These are phyloP conservation scores for Pezicula carpinea DNA, from an alignment of 2,329 filamentous ascomycete species.

Conservation along the genomic window DNA sequence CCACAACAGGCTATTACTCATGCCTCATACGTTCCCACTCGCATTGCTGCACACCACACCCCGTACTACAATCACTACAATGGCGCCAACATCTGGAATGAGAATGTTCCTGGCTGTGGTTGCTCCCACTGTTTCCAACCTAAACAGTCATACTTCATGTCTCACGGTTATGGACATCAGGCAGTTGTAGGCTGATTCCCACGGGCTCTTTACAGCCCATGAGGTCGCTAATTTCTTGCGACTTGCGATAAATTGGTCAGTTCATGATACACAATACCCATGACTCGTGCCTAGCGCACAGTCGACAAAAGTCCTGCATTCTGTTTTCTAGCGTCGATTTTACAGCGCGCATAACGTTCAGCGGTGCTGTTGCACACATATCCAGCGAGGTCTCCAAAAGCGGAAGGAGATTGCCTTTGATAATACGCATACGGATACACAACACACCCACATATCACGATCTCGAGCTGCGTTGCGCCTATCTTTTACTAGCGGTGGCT, in stretches of 20 bases:
- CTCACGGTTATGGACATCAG: conserved; percentile 39
- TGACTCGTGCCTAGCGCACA: background rate
- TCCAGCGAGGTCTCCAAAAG: conserved; percentile 15
- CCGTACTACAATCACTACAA: conserved; percentile 40
- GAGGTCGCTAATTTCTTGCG: too few species aligned
- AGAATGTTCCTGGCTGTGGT: conserved; percentile 40
- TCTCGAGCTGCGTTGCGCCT: conserved; percentile 31
- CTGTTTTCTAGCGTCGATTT: conserved; percentile 18
- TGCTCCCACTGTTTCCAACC: conserved; percentile 43
- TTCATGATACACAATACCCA: background rate
- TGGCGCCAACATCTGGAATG: conserved; percentile 39
- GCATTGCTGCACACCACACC: conserved; percentile 42
- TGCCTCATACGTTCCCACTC: conserved; percentile 34
- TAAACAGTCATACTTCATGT: conserved; percentile 44
- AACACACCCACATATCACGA: conserved; percentile 19
- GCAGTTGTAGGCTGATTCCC: conserved; percentile 35
- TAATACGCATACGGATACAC: conserved; percentile 21
- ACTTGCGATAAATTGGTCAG: background rate
- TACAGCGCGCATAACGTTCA: conserved; percentile 26
- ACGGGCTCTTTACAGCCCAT: background rate
- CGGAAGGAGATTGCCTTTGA: conserved; percentile 19
- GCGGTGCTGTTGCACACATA: conserved; percentile 16
- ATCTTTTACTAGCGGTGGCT: conserved; percentile 17
- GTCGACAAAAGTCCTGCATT: conserved; percentile 27
- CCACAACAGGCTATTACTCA: conserved; percentile 22